Conservation (phyloP, 2,329 filamentous ascomycete species). For the Neopestalotiopsis sp. region DNA sequence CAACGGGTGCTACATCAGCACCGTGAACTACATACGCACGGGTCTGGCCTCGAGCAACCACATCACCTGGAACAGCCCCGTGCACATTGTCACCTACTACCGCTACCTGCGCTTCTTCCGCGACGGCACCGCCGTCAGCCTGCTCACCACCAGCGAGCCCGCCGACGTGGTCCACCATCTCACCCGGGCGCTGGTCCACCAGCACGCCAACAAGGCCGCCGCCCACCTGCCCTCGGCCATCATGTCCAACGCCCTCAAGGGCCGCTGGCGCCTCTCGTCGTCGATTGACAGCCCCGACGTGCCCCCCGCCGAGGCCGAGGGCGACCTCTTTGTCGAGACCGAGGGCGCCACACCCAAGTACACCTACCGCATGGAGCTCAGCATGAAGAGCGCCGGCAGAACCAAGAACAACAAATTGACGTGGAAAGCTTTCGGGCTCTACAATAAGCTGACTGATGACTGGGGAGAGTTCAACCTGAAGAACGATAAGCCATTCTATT, state of each 20-base stretch:
- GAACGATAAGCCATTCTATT: constrained; percentile 71
- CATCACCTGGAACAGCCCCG: constrained; percentile 78
- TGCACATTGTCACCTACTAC: constrained; percentile 98
- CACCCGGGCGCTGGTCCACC: constrained; percentile 70
- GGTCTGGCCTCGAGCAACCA: constrained; percentile 76
- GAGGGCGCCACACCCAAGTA: constrained; percentile 82
- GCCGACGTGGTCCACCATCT: constrained; percentile 87
- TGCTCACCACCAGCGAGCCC: constrained; percentile 83
- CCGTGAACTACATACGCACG: constrained; percentile 90
- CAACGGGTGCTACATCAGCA: constrained; percentile 95
- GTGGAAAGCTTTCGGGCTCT: constrained; percentile 92
- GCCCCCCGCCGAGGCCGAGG: constrained; percentile 55
- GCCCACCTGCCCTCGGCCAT: constrained; percentile 54
- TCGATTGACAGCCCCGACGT: constrained; percentile 34
- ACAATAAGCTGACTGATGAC: constrained; percentile 88
- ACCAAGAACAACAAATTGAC: constrained; percentile 83
- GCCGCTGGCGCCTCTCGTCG: constrained; percentile 54
- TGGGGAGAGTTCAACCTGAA: constrained; percentile 79
- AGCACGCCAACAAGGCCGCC: constrained; percentile 43
- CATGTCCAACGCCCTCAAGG: constrained; percentile 72
- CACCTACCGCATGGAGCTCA: constrained; percentile 81
- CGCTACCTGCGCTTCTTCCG: constrained; percentile 95
- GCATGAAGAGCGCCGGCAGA: constrained; percentile 68
- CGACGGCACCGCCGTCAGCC: constrained; percentile 81
- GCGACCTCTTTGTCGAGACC: constrained; percentile 82